A percentile compares a stretch with the other conserved stretches of the same genome.
phyloP scores from a whole-genome alignment of 139 green algal species.

The Trebouxia sp. region DNA sequence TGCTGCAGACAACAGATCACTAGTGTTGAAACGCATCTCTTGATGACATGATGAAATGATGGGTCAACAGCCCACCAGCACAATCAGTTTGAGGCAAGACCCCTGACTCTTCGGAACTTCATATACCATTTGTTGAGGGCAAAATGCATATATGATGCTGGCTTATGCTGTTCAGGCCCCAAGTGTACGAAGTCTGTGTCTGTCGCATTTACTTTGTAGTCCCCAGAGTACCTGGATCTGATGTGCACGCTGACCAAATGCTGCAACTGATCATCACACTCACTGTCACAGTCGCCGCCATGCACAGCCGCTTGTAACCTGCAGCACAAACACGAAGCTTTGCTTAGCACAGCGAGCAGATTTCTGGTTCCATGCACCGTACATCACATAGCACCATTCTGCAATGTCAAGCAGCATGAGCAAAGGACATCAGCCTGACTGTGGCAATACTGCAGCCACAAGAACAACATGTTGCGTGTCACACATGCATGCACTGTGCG shows the following conservation, averaged over 20 bases:
- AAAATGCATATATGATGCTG: constrained; percentile 13
- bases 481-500: no score
- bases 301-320: background rate
- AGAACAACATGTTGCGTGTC: no score
- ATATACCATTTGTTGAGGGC: constrained; percentile 14
- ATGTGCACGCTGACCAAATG: constrained; percentile 28
- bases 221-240: background rate
- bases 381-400: no score
- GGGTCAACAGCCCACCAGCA: no score
- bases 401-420: no score
- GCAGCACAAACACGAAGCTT: background rate
- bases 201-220: background rate
- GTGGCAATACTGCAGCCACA: no score
- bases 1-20: no score
- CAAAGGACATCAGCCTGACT: no score
- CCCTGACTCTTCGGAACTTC: background rate
- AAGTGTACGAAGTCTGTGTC: background rate
- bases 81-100: background rate
- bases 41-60: no score
- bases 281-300: background rate
- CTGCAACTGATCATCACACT: constrained; percentile 14
- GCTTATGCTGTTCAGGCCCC: background rate
- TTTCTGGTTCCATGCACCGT: no score
- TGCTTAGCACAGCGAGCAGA: no score
- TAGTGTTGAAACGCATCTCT: no score